A percentile compares a stretch with the other conserved stretches of the same genome.
Conservation (phyloP, 768 basidiomycete species). For the Pleurotus ostreatus region DNA sequence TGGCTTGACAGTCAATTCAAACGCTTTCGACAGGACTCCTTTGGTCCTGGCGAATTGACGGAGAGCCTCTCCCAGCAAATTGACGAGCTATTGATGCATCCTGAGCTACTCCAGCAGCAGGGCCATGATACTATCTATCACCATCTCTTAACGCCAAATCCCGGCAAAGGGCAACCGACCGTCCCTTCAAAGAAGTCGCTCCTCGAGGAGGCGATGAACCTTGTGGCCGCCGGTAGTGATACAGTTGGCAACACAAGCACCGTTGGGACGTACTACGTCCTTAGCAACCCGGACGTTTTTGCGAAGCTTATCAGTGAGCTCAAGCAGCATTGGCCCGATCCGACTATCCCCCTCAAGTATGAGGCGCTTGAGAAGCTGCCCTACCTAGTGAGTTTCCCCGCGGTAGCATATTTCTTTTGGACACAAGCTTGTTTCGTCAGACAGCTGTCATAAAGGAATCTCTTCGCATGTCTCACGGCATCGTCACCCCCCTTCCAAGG, state of each 20-base stretch:
- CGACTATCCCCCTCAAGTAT: constrained; percentile 19
- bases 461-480: constrained; percentile 38
- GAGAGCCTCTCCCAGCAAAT: constrained; percentile 17
- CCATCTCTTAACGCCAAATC: constrained; percentile 19
- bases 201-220: constrained; percentile 17
- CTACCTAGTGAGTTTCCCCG: constrained; percentile 26
- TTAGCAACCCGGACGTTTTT: constrained; percentile 16
- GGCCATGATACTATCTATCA: constrained; percentile 35
- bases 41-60: constrained; percentile 14
- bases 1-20: constrained; percentile 13
- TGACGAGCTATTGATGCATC: constrained; percentile 22
- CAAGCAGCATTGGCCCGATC: constrained; percentile 27
- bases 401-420: not conserved
- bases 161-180: constrained; percentile 8
- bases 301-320: constrained; percentile 24
- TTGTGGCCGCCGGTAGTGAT: constrained; percentile 29
- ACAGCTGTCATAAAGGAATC: constrained; percentile 46
- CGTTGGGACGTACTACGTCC: constrained; percentile 21
- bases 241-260: constrained; percentile 23
- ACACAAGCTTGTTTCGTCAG: constrained; percentile 18
- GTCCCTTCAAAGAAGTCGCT: constrained; percentile 15
- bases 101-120: constrained; percentile 17
- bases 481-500: constrained; percentile 37
- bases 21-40: constrained; percentile 12
- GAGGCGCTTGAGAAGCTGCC: constrained; percentile 31